A percentile compares a stretch with the other conserved stretches of the same genome.
Evolutionary conservation across 768 basidiomycete species (phyloP).

Genomic region (Lentinula sp.): DNA sequence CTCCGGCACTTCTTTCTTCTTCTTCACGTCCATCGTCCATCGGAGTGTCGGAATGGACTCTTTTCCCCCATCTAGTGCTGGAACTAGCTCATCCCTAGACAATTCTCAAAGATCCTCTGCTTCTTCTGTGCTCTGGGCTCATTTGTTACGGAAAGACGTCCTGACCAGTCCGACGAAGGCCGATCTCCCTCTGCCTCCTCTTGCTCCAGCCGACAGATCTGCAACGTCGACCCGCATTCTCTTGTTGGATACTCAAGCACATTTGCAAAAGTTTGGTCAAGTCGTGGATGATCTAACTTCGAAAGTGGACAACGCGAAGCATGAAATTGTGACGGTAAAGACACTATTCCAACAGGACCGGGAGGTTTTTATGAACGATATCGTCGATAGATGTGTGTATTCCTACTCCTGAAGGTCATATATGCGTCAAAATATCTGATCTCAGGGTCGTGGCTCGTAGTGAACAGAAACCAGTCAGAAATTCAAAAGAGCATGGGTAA

Average conservation of each 20-base stretch:
- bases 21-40: background rate
- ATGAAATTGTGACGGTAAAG: constrained; percentile 47
- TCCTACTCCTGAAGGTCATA: constrained; percentile 9
- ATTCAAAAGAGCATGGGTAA: constrained; percentile 52
- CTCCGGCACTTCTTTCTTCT: too few relatives aligned
- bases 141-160: constrained; percentile 43
- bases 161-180: background rate
- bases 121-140: constrained; percentile 38
- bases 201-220: constrained; percentile 55
- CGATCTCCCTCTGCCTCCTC: constrained; percentile 27
- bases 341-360: constrained; percentile 55
- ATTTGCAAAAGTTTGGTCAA: constrained; percentile 60
- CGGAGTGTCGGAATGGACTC: background rate
- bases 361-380: constrained; percentile 49
- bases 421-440: background rate
- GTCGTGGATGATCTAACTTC: constrained; percentile 47
- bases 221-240: constrained; percentile 68
- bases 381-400: constrained; percentile 49
- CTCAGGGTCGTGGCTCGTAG: constrained; percentile 25
- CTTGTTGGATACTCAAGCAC: constrained; percentile 67
- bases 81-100: background rate
- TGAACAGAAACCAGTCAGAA: constrained; percentile 57
- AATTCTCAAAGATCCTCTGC: background rate
- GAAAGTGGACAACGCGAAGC: constrained; percentile 44
- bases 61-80: constrained; percentile 1